These are phyloP conservation scores for Westerdykella ornata DNA, from an alignment of 2,329 filamentous ascomycete genomes.

Conservation along the genomic window DNA sequence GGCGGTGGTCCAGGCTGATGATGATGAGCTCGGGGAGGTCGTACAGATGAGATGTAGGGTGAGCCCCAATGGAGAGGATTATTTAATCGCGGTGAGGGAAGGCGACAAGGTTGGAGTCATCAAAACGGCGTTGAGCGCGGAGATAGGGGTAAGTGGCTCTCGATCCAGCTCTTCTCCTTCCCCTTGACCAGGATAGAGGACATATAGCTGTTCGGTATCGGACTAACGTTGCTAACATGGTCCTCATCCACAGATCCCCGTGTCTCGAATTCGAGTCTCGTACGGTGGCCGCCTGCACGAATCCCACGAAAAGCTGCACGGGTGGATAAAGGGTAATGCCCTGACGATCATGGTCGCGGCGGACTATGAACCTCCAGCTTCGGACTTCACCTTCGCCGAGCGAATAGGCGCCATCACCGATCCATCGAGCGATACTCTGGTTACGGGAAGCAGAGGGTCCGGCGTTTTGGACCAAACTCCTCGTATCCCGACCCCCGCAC, in stretches of 20 bases:
- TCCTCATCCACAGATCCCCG: neutral
- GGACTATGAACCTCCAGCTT: too few species aligned
- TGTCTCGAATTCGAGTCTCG: neutral
- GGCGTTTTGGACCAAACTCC: too few species aligned
- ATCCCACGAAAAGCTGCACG: too few species aligned
- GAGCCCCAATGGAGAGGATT: constrained; percentile 36
- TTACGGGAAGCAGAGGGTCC: too few species aligned
- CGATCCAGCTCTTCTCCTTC: neutral
- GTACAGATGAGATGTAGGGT: constrained; percentile 32
- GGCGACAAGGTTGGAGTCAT: constrained; percentile 50
- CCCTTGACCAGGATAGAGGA: neutral
- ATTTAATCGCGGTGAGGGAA: constrained; percentile 29
- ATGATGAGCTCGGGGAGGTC: constrained; percentile 27
- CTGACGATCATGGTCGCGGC: too few species aligned
- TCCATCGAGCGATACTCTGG: too few species aligned
- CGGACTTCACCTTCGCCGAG: too few species aligned
- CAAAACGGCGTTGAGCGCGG: neutral
- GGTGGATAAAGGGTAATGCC: too few species aligned
- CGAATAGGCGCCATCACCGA: too few species aligned
- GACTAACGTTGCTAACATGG: neutral
- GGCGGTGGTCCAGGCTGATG: constrained; percentile 17
- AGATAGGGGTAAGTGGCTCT: neutral
- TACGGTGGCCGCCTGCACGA: neutral
- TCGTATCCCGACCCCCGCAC: too few species aligned
- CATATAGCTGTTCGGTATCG: too few species aligned